phyloP scores from a whole-genome alignment of 257 asterid genomes.

The Solanum gracilifrons region DNA sequence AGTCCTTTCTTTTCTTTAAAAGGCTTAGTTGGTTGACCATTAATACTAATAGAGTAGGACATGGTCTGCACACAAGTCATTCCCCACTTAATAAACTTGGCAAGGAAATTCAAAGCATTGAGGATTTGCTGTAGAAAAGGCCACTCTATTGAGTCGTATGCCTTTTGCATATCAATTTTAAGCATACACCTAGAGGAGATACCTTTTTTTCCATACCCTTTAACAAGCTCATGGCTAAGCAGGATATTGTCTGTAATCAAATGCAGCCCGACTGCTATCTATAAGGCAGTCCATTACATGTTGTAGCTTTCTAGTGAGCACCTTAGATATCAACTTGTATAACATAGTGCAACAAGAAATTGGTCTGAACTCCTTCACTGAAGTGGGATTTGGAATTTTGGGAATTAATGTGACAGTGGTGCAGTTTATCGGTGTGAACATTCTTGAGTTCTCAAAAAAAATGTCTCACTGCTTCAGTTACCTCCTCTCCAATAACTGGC shows the following conservation, averaged over 20 bases:
- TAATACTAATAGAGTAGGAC: not conserved
- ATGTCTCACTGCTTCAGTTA: not conserved
- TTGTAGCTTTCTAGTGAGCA: not conserved
- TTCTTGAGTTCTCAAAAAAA: not conserved
- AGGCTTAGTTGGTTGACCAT: not conserved
- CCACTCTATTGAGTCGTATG: not conserved
- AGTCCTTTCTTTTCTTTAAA: too few relatives aligned
- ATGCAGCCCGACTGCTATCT: not conserved
- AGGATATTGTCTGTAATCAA: not conserved
- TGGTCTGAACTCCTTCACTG: not conserved
- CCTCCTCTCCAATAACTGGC: not conserved
- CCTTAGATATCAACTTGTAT: not conserved
- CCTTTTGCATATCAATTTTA: not conserved
- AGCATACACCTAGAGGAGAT: not conserved
- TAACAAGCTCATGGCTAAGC: not conserved
- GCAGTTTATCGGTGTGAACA: not conserved
- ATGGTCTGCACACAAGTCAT: not conserved
- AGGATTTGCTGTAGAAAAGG: not conserved
- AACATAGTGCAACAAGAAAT: not conserved
- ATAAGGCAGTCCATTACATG: not conserved
- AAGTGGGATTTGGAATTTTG: not conserved
- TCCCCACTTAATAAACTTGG: not conserved
- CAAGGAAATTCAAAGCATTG: not conserved
- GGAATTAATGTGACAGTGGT: not conserved
- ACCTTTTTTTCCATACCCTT: not conserved